Evolutionary conservation across 441 rosid species (phyloP), one percentile per base, ranked within the genome.

Genomic region (Brassica balearica): DNA sequence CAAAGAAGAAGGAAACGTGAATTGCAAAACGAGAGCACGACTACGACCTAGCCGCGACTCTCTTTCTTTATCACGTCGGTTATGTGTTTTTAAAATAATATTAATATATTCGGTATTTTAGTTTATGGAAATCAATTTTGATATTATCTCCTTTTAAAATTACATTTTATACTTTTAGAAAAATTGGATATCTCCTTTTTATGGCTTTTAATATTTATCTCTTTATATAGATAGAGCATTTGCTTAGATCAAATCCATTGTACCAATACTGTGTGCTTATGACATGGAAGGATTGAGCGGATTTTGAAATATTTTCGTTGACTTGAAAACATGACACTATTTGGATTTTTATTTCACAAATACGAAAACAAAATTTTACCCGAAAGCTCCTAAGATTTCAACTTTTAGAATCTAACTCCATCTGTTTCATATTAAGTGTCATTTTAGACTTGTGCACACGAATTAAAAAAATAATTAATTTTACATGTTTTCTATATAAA

Each of bases 1-100:
- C 15, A 36, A 36, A 34, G 68, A 29, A 56, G 73, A 71, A 53
- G 48, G 67, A 79, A 79, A 79, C 78, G 82, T 79, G 82, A 73
- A 38, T 38, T 79, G 67, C 53, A 73, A 79, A 79, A 62, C 32
- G 71, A 73, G 71, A 4, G 74, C 74, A 79, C 78, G 74, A 68
- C 78, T 53, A 79, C 9, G 78, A 79, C 78, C 51, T 79, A 20
- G 74, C 69, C 74, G 73, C 70, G 56, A 68, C 82, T 73, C 38
- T 53, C 71, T 68, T 62, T 62, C 60, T 63, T 23, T 66, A 5
- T 68, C 36, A 9, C 70, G 46, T 73, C 27, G 10, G 64, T 73
- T 65, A 19, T 73, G 43, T 41, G 7, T 63, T 69, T 63, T 20
- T 17, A 22, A 2, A 14, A 14, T 15, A 29, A 4, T 73, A 23